Percentiles rank a stretch among this genome's conserved stretches.
phyloP scores from a whole-genome alignment of 2,329 filamentous ascomycete species.

The Lasiodiplodia gonubiensis region DNA sequence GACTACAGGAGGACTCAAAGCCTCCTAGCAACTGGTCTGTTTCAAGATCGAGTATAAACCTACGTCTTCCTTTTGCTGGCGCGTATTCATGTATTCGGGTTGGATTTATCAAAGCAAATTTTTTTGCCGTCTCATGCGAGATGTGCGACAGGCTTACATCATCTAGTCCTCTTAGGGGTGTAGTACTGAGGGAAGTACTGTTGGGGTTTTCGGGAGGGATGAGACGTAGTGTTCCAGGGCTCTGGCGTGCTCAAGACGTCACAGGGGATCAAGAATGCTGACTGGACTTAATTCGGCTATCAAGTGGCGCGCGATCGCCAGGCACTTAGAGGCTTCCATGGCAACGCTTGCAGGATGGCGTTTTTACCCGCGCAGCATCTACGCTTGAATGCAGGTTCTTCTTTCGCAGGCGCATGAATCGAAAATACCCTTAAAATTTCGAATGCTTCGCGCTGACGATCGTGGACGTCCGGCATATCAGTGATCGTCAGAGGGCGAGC shows the following conservation, averaged over 20 bases:
- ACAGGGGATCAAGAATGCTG: neutral
- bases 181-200: neutral
- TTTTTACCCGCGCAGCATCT: neutral
- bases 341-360: neutral
- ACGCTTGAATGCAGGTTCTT: neutral
- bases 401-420: neutral
- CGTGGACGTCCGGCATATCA: neutral
- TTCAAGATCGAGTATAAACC: too few species aligned
- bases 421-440: neutral
- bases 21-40: too few species aligned
- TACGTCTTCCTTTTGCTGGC: neutral
- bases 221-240: conserved; percentile 18
- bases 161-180: neutral
- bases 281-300: neutral
- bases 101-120: too few species aligned
- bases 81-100: too few species aligned
- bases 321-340: neutral
- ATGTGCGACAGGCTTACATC: neutral
- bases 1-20: too few species aligned
- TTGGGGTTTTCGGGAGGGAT: neutral
- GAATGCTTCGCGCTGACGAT: neutral
- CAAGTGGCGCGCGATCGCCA: neutral
- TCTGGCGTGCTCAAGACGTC: neutral
- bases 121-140: neutral
- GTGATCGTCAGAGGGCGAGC: neutral